Evolutionary conservation across 805 yeast species (phyloP).

Genomic region (Zygosaccharomyces pseudorouxii): DNA sequence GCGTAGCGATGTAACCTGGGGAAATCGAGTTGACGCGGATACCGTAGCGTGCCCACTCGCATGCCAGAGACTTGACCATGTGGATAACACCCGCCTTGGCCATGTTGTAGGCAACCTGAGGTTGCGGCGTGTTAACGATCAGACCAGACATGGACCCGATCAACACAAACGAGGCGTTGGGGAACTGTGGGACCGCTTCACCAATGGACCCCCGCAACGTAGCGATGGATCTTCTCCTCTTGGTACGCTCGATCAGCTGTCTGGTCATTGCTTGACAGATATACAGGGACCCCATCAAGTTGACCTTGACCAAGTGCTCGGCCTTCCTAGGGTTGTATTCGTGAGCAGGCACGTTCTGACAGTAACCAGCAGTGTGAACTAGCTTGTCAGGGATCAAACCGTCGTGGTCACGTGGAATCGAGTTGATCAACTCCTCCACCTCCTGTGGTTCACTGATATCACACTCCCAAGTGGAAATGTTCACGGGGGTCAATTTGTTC

Average conservation of each 20-base stretch:
- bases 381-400: conserved; percentile 58
- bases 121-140: conserved; percentile 74
- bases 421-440: conserved; percentile 52
- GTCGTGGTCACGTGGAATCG: conserved; percentile 52
- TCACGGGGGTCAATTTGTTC: conserved; percentile 29
- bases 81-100: conserved; percentile 85
- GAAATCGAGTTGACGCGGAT: conserved; percentile 74
- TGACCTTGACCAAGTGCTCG: conserved; percentile 63
- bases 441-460: conserved; percentile 61
- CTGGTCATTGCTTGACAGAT: conserved; percentile 36
- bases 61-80: conserved; percentile 67
- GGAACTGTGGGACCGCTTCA: conserved; percentile 26
- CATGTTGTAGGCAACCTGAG: conserved; percentile 77
- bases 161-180: conserved; percentile 50
- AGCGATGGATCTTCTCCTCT: conserved; percentile 51
- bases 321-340: conserved; percentile 71
- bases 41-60: conserved; percentile 76
- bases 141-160: conserved; percentile 79
- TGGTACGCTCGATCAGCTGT: conserved; percentile 15
- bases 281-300: conserved; percentile 69
- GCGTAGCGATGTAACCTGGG: conserved; percentile 79
- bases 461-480: conserved; percentile 62
- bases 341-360: conserved; percentile 74
- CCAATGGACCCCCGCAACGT: conserved; percentile 40
- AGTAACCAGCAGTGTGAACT: conserved; percentile 79